Conservation (phyloP, 129 eudicot genomes). For the Rutidosis leptorrhynchoides region DNA sequence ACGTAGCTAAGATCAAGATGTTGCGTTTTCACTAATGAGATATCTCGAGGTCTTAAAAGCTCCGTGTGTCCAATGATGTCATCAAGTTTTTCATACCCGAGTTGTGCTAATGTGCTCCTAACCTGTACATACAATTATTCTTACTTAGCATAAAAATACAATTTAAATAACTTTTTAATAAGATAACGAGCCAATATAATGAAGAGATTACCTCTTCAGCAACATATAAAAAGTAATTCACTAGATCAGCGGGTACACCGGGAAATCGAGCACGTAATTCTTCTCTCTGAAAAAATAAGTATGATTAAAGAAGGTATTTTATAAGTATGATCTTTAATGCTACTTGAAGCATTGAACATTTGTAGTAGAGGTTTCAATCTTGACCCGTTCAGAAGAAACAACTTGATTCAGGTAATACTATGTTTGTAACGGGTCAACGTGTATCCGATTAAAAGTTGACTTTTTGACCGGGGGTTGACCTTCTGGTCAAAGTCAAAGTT, state of each 20-base stretch:
- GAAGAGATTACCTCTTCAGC: constrained; percentile 83
- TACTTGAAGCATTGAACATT: neutral
- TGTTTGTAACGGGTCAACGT: neutral
- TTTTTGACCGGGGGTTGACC: no score
- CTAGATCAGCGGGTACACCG: constrained; percentile 98
- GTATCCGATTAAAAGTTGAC: no score
- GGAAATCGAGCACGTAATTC: constrained; percentile 99
- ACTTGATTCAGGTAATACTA: neutral
- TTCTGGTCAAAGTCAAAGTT: no score
- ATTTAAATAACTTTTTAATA: neutral
- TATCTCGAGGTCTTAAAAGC: constrained; percentile 81
- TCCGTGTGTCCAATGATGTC: constrained; percentile 95
- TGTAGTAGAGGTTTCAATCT: neutral
- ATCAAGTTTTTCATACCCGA: constrained; percentile 95
- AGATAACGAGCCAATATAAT: neutral
- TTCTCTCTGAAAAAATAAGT: constrained; percentile 64
- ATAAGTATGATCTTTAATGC: neutral
- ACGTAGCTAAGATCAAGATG: constrained; percentile 91
- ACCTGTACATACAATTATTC: constrained; percentile 46
- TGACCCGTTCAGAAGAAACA: neutral
- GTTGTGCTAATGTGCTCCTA: constrained; percentile 93
- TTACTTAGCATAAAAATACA: neutral
- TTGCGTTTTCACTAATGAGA: constrained; percentile 92
- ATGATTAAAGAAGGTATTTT: constrained; percentile 5
- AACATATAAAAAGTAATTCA: constrained; percentile 92